Percentiles rank a stretch among this genome's conserved stretches.
These are phyloP conservation scores for Adansonia rubrostipa DNA, from an alignment of 441 rosid genomes.

Conservation along the genomic window DNA sequence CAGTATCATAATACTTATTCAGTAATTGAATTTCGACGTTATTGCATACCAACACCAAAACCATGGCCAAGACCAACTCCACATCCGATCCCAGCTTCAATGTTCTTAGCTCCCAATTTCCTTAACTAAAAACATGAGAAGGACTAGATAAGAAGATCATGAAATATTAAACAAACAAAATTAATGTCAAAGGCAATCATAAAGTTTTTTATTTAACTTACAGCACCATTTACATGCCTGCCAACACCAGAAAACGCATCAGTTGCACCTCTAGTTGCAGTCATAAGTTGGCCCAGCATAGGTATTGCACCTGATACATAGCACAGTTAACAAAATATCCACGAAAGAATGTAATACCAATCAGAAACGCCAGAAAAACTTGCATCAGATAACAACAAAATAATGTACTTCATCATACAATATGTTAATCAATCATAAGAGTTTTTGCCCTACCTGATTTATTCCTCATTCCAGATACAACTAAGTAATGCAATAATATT, in stretches of 20 bases:
- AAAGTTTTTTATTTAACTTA: slow-evolving; percentile 38
- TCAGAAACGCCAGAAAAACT: not conserved
- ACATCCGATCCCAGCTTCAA: slow-evolving; percentile 82
- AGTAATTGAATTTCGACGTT: not conserved
- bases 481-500: not conserved
- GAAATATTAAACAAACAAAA: slow-evolving; percentile 11
- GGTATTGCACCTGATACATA: slow-evolving; percentile 66
- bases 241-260: slow-evolving; percentile 76
- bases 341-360: not conserved
- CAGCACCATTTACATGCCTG: slow-evolving; percentile 65
- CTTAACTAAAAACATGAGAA: slow-evolving; percentile 52
- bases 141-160: slow-evolving; percentile 24
- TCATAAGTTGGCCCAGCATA: slow-evolving; percentile 75
- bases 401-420: not conserved
- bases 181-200: not conserved
- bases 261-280: slow-evolving; percentile 90
- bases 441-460: not conserved
- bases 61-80: slow-evolving; percentile 97
- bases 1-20: not conserved
- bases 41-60: slow-evolving; percentile 85
- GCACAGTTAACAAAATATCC: not conserved
- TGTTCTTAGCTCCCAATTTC: slow-evolving; percentile 75
- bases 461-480: not conserved
- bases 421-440: not conserved
- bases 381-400: slow-evolving; percentile 1